Percentiles rank a stretch among this genome's conserved stretches.
phyloP scores from a whole-genome alignment of 768 basidiomycete genomes.

The Rossbeevera mucosa region DNA sequence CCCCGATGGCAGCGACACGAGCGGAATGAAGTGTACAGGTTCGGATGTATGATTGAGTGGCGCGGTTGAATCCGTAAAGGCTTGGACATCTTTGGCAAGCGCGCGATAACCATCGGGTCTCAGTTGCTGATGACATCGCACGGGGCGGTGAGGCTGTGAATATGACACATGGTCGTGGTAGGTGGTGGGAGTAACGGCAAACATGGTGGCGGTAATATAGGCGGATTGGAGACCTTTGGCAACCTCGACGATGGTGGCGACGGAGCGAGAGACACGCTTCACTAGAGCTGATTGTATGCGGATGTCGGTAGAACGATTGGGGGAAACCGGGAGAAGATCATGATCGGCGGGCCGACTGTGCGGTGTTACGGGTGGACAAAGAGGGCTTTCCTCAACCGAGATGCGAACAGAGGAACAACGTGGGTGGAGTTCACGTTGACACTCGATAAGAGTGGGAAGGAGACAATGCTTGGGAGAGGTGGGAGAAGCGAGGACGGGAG shows the following conservation, averaged over 20 bases:
- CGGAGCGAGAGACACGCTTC: conserved; percentile 33
- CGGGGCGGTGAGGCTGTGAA: conserved; percentile 13
- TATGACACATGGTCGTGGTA: conserved; percentile 8
- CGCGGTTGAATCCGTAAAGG: conserved; percentile 30
- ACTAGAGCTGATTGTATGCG: conserved; percentile 14
- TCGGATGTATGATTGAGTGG: conserved; percentile 13
- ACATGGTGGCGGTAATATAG: conserved; percentile 52
- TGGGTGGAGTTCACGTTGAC: conserved; percentile 34
- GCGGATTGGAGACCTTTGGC: conserved; percentile 56
- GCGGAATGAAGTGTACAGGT: conserved; percentile 39
- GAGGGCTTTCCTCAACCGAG: conserved; percentile 36
- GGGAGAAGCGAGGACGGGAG: conserved; percentile 33
- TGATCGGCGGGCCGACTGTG: conserved; percentile 8
- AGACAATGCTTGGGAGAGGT: conserved; percentile 20
- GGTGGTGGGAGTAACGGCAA: conserved; percentile 36
- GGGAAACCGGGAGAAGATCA: conserved; percentile 16
- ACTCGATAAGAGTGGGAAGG: conserved; percentile 28
- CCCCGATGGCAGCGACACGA: conserved; percentile 33
- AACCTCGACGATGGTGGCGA: conserved; percentile 42
- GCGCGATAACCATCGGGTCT: conserved; percentile 43
- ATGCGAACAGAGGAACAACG: conserved; percentile 34
- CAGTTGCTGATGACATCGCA: conserved; percentile 12
- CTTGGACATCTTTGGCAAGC: conserved; percentile 38
- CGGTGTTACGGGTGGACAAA: conserved; percentile 17
- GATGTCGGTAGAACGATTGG: neutral